Conservation (phyloP, 2,329 filamentous ascomycete species). For the Thelonectria blattea region DNA sequence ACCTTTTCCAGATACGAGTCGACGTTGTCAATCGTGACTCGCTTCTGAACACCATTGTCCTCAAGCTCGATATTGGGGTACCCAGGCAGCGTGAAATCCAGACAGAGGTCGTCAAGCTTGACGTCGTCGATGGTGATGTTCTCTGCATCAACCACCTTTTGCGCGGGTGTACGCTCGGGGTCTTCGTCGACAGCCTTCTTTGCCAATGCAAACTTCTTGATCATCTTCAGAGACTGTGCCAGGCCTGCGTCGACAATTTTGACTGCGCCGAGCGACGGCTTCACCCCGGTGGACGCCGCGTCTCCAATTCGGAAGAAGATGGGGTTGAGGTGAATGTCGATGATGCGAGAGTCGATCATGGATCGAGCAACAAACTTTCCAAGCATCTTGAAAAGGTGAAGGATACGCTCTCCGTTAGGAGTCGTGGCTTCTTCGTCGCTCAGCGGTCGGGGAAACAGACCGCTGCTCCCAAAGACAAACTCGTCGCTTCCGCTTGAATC, state of each 20-base stretch:
- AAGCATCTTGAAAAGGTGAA: constrained; percentile 89
- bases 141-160: constrained; percentile 74
- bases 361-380: constrained; percentile 97
- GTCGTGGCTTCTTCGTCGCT: constrained; percentile 75
- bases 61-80: constrained; percentile 86
- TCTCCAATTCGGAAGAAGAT: constrained; percentile 97
- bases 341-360: constrained; percentile 98
- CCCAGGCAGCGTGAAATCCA: constrained; percentile 95
- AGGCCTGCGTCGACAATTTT: constrained; percentile 87
- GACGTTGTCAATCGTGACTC: constrained; percentile 91
- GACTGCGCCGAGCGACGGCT: constrained; percentile 85
- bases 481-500: constrained; percentile 76
- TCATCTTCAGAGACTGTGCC: constrained; percentile 81
- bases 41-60: constrained; percentile 72
- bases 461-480: constrained; percentile 82
- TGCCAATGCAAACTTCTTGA: constrained; percentile 84
- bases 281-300: constrained; percentile 64
- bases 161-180: constrained; percentile 64
- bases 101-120: constrained; percentile 81
- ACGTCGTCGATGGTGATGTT: constrained; percentile 77
- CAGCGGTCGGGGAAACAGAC: constrained; percentile 91
- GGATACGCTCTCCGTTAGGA: constrained; percentile 84
- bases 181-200: constrained; percentile 86
- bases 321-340: constrained; percentile 96
- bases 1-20: constrained; percentile 86